phyloP scores from a whole-genome alignment of 148 eudicot genomes.

The Rhododendron vialii region DNA sequence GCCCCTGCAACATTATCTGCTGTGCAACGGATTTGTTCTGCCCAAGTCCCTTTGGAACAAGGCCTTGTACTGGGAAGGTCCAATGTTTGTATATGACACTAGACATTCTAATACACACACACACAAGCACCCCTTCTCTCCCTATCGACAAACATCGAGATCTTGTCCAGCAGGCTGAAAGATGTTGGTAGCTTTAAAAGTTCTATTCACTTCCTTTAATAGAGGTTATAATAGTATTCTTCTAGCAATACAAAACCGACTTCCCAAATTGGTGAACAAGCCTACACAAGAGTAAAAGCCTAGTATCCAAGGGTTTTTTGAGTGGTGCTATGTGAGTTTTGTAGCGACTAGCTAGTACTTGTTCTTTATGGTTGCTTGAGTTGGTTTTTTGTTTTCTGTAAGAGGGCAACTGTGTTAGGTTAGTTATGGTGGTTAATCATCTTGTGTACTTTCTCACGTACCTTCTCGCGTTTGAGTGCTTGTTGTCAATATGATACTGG shows the following conservation, averaged over 20 bases:
- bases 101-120: neutral
- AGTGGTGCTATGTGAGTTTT: neutral
- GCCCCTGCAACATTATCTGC: neutral
- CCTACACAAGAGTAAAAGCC: neutral
- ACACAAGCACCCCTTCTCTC: too few relatives aligned
- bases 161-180: neutral
- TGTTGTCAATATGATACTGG: neutral
- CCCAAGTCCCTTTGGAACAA: neutral
- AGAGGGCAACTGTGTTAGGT: neutral
- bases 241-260: neutral
- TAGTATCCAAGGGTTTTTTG: neutral
- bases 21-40: neutral
- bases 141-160: neutral
- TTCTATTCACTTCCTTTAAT: neutral
- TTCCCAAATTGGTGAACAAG: neutral
- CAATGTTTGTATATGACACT: neutral
- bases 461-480: neutral
- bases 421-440: neutral
- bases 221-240: neutral
- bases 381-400: neutral
- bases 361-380: neutral
- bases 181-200: neutral
- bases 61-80: neutral
- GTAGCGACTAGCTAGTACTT: neutral
- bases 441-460: neutral